These are phyloP conservation scores for Caloboletus firmus DNA, from an alignment of 1,284 basidiomycete genomes.

Conservation along the genomic window DNA sequence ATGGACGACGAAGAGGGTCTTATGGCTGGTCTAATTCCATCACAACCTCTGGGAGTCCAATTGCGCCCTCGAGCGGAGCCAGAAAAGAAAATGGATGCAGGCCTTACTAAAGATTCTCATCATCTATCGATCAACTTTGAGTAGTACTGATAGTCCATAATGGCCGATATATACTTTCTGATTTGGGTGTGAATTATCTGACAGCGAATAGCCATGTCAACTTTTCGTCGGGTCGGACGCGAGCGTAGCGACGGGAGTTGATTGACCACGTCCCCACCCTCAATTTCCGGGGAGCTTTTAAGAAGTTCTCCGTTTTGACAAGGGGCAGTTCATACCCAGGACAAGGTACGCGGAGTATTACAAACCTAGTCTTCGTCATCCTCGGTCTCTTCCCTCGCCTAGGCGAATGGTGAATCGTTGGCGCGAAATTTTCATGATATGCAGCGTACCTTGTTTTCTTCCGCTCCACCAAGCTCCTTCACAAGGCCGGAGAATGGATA, in stretches of 20 bases:
- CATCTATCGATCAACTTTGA: slow-evolving; percentile 5
- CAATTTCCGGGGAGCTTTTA: slow-evolving; percentile 5
- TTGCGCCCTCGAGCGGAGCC: slow-evolving; percentile 40
- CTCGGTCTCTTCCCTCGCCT: slow-evolving; percentile 34
- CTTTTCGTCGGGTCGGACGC: neutral
- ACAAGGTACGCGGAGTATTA: slow-evolving; percentile 5
- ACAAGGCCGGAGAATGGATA: slow-evolving; percentile 74
- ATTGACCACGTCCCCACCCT: neutral
- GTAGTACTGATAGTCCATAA: neutral
- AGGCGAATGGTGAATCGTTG: slow-evolving; percentile 4
- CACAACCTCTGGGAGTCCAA: slow-evolving; percentile 28
- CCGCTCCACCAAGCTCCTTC: slow-evolving; percentile 69
- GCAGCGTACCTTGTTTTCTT: slow-evolving; percentile 64
- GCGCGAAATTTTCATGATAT: neutral
- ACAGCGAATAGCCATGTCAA: neutral
- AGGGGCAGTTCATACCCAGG: neutral
- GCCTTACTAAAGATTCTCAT: slow-evolving; percentile 8
- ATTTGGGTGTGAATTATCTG: neutral
- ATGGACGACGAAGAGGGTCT: slow-evolving; percentile 23
- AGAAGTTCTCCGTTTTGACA: neutral
- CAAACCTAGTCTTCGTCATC: slow-evolving; percentile 28
- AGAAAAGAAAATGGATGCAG: slow-evolving; percentile 26
- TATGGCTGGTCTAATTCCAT: slow-evolving; percentile 13
- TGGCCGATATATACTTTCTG: slow-evolving; percentile 2
- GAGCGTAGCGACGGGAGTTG: neutral